Evolutionary conservation across 495 filamentous ascomycete genomes (phyloP).

Genomic region (Tuber borchii): DNA sequence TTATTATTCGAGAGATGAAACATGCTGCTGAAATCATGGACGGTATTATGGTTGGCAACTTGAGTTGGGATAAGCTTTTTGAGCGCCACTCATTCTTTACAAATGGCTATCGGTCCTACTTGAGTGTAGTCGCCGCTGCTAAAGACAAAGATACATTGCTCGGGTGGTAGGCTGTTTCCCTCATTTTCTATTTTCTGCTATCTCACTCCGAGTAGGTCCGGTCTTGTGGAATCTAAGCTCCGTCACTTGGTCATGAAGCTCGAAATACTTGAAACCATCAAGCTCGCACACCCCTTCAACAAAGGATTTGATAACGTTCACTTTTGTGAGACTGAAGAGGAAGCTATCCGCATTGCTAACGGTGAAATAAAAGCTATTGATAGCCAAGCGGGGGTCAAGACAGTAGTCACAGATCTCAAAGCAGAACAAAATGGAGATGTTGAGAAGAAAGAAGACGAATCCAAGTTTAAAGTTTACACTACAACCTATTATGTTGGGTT

Average conservation of each 20-base stretch:
- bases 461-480: constrained; percentile 58
- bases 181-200: neutral
- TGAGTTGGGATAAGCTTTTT: constrained; percentile 82
- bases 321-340: constrained; percentile 60
- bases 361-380: constrained; percentile 47
- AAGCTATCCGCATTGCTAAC: constrained; percentile 60
- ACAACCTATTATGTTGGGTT: constrained; percentile 85
- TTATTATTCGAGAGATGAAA: constrained; percentile 75
- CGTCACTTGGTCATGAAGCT: constrained; percentile 73
- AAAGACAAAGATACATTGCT: constrained; percentile 76
- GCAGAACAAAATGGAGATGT: constrained; percentile 46
- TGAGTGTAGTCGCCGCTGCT: constrained; percentile 79
- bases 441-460: constrained; percentile 44
- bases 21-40: constrained; percentile 71
- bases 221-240: constrained; percentile 86
- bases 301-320: constrained; percentile 84
- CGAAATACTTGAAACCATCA: constrained; percentile 66
- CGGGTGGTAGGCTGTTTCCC: constrained; percentile 52
- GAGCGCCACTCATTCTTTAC: constrained; percentile 87
- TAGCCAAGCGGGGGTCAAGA: constrained; percentile 46
- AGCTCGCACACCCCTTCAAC: constrained; percentile 82
- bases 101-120: constrained; percentile 83
- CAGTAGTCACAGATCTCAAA: constrained; percentile 47
- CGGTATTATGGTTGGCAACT: constrained; percentile 66
- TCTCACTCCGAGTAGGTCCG: constrained; percentile 50